Base-by-base conservation (phyloP, 1,284 basidiomycete genomes). In the Microbotryum silenes-acaulis region DNA sequence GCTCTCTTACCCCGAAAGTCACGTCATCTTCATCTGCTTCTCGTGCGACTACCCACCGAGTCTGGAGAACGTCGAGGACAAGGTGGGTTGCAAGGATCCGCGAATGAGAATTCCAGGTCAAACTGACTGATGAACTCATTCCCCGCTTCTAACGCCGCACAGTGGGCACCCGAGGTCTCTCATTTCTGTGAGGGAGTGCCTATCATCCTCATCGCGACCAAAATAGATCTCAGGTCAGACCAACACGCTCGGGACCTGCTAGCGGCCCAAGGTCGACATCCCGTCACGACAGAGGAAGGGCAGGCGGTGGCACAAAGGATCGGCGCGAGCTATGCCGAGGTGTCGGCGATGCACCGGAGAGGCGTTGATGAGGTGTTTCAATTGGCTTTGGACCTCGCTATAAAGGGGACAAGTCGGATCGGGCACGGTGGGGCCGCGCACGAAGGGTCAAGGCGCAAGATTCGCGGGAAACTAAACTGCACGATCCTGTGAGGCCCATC, bases 121-220 rank as follows among this genome's bases (percentile, higher is more conserved):
- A 0, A 18, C 37, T 42, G 37, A 42, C 2, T 37, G 18, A 25
- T 27, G 33, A 33, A n/a, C 33, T 45, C 31, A 29, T 47, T 51
- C 51, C 21, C 23, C 47, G 42, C 49, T 25, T 23, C 2, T 31
- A 5, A 6, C 16, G 21, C 20, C 21, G 29, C 57, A 55, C 71
- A 91, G 88, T 94, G 91, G 91, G 89, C 91, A 72, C 89, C 90
- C 18, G 91, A 94, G 75, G 91, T 94, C 54, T 84, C 88, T 78
- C 91, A 94, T 77, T 94, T 93, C 79, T 93, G 91, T 76, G 81
- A 85, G 53, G 85, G 85, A 63, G 79, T 91, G 49, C 91, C 91
- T 59, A 85, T 91, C 78, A 86, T 93, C 74, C 85, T 94, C 60
- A 89, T 94, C 65, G 91, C 88, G 8, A 92, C 89, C 81, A 94